Evolutionary conservation across 768 basidiomycete species (phyloP), one percentile per base, ranked within the genome.

Genomic region (Tulasnella sp.): DNA sequence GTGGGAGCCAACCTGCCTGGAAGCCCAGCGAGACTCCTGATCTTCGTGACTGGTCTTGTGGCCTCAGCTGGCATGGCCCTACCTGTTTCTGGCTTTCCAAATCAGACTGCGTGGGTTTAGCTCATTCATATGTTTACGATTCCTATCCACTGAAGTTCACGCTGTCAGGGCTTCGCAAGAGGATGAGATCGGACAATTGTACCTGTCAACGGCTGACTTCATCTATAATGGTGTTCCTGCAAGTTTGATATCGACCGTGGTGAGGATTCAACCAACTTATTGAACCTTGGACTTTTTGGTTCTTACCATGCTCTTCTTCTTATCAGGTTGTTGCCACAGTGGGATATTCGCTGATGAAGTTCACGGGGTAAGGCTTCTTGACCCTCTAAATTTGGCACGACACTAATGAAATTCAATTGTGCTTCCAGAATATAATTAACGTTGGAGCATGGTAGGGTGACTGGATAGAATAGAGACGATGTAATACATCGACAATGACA

Each of bases 11-110:
- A 76, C 42, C 70, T 96, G 40, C 66, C 68, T 7, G 78, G 77
- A 0, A 72, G 70, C 39, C 84, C 83, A 56, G 70, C 75, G 37
- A 82, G 89, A 58, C 67, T 98, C 7, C 77, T 99, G 57, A 85
- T 98, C 60, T 93, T 99, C 68, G 75, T 91, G 58, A 95, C 91
- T 29, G 90, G 77, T 12, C 70, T 96, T 54, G 83, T 95, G 45
- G 96, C 93, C 63, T 92, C 89, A 3, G 72, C 88, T 4, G 95
- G 93, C 1, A 99, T 99, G 95, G 93, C 89, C 9, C 86, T 98
- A 76, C 92, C 93, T 2, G 91, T 98, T 33, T 91, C 88, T 55
- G 95, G 95, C n/a, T 99, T 98, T 72, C 93, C 93, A 0, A 95
- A 96, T 65, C 89, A 95, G 67, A 91, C 89, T 43, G 89, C 90